Base-by-base conservation (phyloP, 768 basidiomycete genomes). In the Phanerochaete sordida region DNA sequence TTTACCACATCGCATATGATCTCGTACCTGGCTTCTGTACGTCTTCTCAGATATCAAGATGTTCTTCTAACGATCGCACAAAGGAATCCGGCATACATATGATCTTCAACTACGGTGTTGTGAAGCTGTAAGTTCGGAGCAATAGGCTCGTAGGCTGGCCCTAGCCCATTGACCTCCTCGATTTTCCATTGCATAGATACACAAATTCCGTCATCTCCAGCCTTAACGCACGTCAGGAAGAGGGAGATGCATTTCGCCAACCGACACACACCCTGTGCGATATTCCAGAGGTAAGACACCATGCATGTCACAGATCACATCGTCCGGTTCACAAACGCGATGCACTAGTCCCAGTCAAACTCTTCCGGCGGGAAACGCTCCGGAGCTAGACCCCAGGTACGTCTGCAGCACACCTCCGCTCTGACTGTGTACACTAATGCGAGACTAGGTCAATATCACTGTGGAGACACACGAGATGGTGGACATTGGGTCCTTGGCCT, bases 391-490 rank as follows among this genome's bases (percentile, higher is more conserved):
- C 51, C 51, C 7, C 51, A 53, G 31, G 51, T 53, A 35, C 6
- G 35, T 21, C 21, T 26, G n/a, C 39, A 47, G 45, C 45, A 9
- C 5, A 27, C 26, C 21, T 13, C 28, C 19, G 55, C 24, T 21
- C 23, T 1, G 35, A 33, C 33, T 35, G 6, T 56, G 45, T 33
- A 2, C 19, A n/a, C 19, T 27, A 28, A 57, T 21, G 28, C 47
- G 13, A 16, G 47, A n/a, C 37, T 43, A 62, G 57, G 56, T 62
- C 12, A 58, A 43, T 50, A 58, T 62, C 48, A 57, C 58, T 23
- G 57, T 62, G 24, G 61, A 62, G 51, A 52, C 51, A 3, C 61
- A 62, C 39, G 61, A 62, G 52, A 62, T 62, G 56, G 33, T 26
- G 23, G 47, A 58, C 24, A 28, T 35, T 13, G n/a, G 33, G 33